Base-by-base conservation (phyloP, 2,329 filamentous ascomycete species). In the Penicillium sp. region DNA sequence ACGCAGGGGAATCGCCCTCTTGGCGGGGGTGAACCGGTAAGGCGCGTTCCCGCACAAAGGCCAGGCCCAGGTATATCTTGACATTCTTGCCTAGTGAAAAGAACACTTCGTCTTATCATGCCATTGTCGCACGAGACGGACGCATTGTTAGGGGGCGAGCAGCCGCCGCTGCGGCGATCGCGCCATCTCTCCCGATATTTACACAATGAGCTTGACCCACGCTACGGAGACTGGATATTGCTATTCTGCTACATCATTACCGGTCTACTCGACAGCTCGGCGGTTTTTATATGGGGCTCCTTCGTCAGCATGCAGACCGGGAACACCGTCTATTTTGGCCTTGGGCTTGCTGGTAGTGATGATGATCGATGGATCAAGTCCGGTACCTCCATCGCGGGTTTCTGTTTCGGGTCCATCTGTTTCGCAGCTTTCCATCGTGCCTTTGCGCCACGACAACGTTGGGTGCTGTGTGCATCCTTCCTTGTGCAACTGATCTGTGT, bases 301-400 rank as follows among this genome's bases (percentile, higher is more conserved):
- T 93, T 93, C 62, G 88, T 90, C 38, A 89, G 85, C 63, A 92
- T 92, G 88, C 89, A 92, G 67, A 92, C 88, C 29, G 88, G 87
- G 83, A 93, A 93, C 70, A 91, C 89, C 5, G 83, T 93, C 44
- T 93, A 90, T 68, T 77, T 91, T 13, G 89, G 88, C 8, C 80
- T 92, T 2, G 89, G 89, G 2, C 75, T 91, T n/a, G 54, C 63
- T 13, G 67, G 66, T 3, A 79, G 83, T 8, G 81, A 82, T 0
- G 69, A 65, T 3, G 74, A 74, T 12, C 80, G 86, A 45, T 89
- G 85, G 85, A 80, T 87, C 65, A 89, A 89, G 59, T 88, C 88
- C 0, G 79, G 81, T n/a, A 81, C 82, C 8, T 90, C 88, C 0
- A 85, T 93, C 21, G 71, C 75, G 26, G 84, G 78, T 56, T 93